Conservation (phyloP, 345 rosid species). For the Salix arbutifolia region DNA sequence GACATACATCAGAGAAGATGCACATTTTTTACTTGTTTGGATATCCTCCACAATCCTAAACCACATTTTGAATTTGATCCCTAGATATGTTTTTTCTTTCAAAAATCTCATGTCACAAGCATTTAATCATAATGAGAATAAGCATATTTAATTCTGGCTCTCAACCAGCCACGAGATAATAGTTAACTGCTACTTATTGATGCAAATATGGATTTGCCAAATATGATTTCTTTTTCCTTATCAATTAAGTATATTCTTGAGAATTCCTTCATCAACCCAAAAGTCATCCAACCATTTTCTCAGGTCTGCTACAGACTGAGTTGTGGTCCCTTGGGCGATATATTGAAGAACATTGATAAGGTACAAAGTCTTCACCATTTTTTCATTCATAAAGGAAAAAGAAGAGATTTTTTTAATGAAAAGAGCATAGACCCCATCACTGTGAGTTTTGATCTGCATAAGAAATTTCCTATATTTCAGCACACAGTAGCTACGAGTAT, state of each 20-base stretch:
- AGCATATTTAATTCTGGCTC: background rate
- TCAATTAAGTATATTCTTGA: background rate
- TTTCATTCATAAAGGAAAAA: conserved; percentile 56
- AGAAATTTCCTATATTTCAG: background rate
- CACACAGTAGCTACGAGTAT: background rate
- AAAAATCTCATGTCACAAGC: background rate
- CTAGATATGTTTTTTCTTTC: background rate
- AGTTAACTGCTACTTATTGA: background rate
- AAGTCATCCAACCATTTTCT: conserved; percentile 41
- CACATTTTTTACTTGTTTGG: background rate
- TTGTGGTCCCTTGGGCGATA: conserved; percentile 43
- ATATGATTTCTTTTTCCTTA: background rate
- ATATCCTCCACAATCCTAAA: background rate
- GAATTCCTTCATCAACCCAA: conserved; percentile 42
- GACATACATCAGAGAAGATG: background rate
- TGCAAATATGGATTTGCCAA: background rate
- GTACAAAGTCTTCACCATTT: conserved; percentile 35
- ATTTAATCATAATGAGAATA: background rate
- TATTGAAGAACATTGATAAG: conserved; percentile 57
- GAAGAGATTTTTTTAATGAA: conserved; percentile 54
- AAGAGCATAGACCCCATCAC: conserved; percentile 45
- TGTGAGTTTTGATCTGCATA: conserved; percentile 47
- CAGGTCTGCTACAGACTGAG: conserved; percentile 36
- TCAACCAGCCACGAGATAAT: background rate
- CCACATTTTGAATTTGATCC: background rate